Base-by-base conservation (phyloP, 164 flowering plant genomes). In the Macadamia integrifolia region DNA sequence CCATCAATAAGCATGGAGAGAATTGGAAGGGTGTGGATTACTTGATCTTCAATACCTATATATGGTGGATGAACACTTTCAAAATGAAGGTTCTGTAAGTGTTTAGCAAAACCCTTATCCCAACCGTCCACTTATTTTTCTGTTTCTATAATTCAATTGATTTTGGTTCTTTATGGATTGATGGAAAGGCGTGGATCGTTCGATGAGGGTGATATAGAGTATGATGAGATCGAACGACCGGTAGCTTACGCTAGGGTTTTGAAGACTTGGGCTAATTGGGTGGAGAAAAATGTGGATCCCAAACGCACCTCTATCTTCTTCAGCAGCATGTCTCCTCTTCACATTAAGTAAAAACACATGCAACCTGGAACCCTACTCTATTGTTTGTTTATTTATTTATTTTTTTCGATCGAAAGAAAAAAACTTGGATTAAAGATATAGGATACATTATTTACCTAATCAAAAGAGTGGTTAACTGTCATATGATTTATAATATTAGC, bases 21-120 rank as follows among this genome's bases (percentile, higher is more conserved):
- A 76, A 88, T 35, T 95, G 99, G 99, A 88, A 82, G 75, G 78
- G 72, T 44, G 96, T 86, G 3, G 97, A 92, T 70, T 91, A 73
- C 75, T 83, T 95, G 60, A 70, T 95, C 70, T 95, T 95, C 71
- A 95, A 95, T 73, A 89, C 97, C 0, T 95, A 95, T 75, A 89
- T 95, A 6, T 95, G 99, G 98, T 95, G 99, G 99, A 92, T 95
- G 98, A 95, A 95, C 85, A 87, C 97, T 64, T 61, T 66, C 77
- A 62, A 72, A 28, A 95, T 92, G 89, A 95, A 92, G 88, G 86
- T 92, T 53, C 65, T 94, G 98, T 92, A 81, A 84, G 97, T 83
- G 13, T 46, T 46, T 46, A 9, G 50, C 14, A 10, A 15, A 12
- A 17, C 57, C 15, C 18, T 14, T 2, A 50, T 14, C 23, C 23